Conservation (phyloP, 495 filamentous ascomycete genomes). For the Mycothermus thermophilus region DNA sequence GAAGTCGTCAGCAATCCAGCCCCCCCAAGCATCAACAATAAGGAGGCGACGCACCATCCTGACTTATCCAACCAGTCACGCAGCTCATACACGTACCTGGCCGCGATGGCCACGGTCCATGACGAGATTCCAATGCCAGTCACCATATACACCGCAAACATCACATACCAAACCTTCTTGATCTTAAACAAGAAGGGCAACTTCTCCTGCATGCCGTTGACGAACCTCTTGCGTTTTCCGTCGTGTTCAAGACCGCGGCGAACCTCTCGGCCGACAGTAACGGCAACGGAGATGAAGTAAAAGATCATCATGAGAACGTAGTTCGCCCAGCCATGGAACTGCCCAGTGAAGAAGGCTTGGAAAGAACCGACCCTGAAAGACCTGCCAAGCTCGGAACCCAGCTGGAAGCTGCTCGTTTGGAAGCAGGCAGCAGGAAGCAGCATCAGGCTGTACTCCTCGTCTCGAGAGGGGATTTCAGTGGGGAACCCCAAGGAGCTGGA, state of each 20-base stretch:
- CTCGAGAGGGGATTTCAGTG: constrained; percentile 10
- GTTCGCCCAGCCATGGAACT: constrained; percentile 19
- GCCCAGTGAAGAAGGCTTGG: constrained; percentile 9
- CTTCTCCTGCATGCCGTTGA: not conserved
- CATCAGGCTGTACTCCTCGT: constrained; percentile 12
- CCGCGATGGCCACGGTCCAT: constrained; percentile 10
- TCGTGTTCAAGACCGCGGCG: constrained; percentile 10
- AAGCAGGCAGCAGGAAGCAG: constrained; percentile 24
- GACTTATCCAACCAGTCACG: constrained; percentile 19
- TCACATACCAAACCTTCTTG: constrained; percentile 7
- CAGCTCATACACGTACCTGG: constrained; percentile 15
- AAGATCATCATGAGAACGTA: constrained; percentile 20
- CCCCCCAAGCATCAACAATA: too few relatives aligned
- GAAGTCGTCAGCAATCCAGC: not conserved
- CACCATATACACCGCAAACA: constrained; percentile 17
- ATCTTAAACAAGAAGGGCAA: constrained; percentile 3
- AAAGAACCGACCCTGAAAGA: constrained; percentile 3
- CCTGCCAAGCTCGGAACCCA: too few relatives aligned
- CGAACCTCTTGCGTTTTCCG: constrained; percentile 4
- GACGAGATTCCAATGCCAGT: constrained; percentile 12
- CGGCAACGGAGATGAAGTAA: constrained; percentile 14
- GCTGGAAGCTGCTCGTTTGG: constrained; percentile 6
- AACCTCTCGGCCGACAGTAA: constrained; percentile 14
- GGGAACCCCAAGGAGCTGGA: constrained; percentile 15
- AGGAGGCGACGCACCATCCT: constrained; percentile 11